Base-by-base conservation (phyloP, 345 rosid species). In the Fremontodendron californicum region DNA sequence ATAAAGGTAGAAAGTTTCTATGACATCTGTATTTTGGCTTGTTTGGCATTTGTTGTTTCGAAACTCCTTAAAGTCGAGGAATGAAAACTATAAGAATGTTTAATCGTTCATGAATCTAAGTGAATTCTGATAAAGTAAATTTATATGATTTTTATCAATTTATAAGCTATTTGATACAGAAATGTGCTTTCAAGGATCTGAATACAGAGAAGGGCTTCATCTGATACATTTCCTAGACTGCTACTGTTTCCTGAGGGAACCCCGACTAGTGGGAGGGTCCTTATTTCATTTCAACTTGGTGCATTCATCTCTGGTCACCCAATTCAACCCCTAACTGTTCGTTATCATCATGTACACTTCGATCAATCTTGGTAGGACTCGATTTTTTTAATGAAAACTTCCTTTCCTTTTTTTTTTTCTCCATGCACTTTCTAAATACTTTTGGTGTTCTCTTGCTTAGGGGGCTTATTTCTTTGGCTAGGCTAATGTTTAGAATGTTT, bases 171-270 rank as follows among this genome's bases (percentile, higher is more conserved):
- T 88, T 96, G 99, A 96, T 96, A 96, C 91, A 93, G 92, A 96
- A 87, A 82, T 85, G 78, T 96, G 81, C 85, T 96, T 96, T 93
- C 90, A 84, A 90, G 99, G 93, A 85, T 89, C 86, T 96, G 82
- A 91, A 93, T 91, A 89, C 97, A 96, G 99, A 96, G 94, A 96
- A 92, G 93, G 88, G 99, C 94, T 78, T 85, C 93, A 11, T 89
- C 89, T 72, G 85, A 88, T 87, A 86, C 77, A 78, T 96, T 86
- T 89, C 99, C 99, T 37, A 90, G 94, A 68, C 74, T 96, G 77
- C 87, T 96, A 61, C 81, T 96, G 61, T 96, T 96, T 89, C 99
- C 99, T 6, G 99, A 96, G 89, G 99, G 99, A 78, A 96, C 99
- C 35, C 93, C 99, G 21, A 92, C 97, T 21, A 96, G 91, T 81